Evolutionary conservation across 768 basidiomycete species (phyloP).

Genomic region (Cyclocybe aegerita): DNA sequence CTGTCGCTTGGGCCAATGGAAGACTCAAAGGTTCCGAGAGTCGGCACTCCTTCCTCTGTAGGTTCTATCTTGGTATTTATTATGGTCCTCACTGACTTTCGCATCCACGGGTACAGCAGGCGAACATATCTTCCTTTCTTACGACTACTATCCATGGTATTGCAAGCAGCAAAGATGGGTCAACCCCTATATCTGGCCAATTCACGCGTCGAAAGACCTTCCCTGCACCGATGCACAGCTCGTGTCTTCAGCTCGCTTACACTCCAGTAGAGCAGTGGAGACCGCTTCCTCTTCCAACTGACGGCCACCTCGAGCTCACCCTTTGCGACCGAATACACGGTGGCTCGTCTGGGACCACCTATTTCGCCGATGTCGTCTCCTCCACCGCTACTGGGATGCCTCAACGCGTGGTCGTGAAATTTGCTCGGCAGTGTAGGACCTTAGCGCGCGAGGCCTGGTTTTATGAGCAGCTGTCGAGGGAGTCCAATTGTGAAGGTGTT

Average conservation of each 20-base stretch:
- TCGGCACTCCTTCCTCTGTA: too few species aligned
- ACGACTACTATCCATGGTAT: too few species aligned
- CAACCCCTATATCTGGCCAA: too few species aligned
- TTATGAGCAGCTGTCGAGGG: not conserved
- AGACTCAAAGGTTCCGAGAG: too few species aligned
- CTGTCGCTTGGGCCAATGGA: too few species aligned
- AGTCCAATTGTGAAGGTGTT: not conserved
- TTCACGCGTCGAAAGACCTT: too few species aligned
- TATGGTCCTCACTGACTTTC: too few species aligned
- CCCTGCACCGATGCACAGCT: too few species aligned
- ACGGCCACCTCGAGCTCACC: not conserved
- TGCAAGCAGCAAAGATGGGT: too few species aligned
- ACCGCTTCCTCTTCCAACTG: not conserved
- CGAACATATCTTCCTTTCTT: too few species aligned
- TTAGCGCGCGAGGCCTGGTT: constrained; percentile 2
- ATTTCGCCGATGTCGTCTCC: not conserved
- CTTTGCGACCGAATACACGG: not conserved
- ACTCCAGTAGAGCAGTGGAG: not conserved
- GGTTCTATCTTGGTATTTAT: too few species aligned
- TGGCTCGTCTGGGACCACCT: not conserved
- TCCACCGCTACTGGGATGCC: not conserved
- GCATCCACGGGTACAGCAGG: too few species aligned
- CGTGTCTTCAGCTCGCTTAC: not conserved
- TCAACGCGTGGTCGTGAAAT: not conserved
- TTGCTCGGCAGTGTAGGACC: not conserved